Evolutionary conservation across 306 rosid species (phyloP), one percentile per base, ranked within the genome.

Genomic region (Herpetospermum pedunculosum): DNA sequence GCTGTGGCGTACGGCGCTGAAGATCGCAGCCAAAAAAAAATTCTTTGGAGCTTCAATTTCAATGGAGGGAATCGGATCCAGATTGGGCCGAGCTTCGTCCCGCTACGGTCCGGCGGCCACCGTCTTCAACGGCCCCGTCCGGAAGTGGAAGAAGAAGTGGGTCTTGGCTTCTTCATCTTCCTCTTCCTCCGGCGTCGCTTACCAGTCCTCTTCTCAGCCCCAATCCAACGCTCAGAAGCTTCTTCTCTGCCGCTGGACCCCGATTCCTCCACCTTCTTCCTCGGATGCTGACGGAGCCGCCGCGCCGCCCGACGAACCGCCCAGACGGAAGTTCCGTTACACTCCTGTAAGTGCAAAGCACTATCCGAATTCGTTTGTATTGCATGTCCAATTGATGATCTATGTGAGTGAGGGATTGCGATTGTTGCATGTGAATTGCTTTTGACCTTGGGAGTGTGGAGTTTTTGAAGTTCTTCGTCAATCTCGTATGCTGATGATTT

Each of bases 81-180:
- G 99, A 76, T 70, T 92, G 25, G 92, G 99, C 80, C 90, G 99
- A 7, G 96, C 90, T 0, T 89, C 99, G 19, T 91, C 99, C 28
- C 89, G 99, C 16, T 95, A 95, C 86, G 97, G 97, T 74, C 78
- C 94, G 69, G 77, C 99, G 3, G 35, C 90, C 52, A 54, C 96
- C 12, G 99, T 91, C 7, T 95, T 95, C 89, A 91, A 80, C 34
- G 99, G 99, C 70, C 96, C 97, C 1, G 99, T 95, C 13, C 67
- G 99, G 69, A 91, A 86, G 82, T 94, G 99, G 99, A 86, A 88
- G 92, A 95, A 95, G 90, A 88, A 81, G 75, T 95, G 99, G 99
- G 97, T 91, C 48, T 87, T 87, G 68, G 97, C 88, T 35, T 74
- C 96, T 1, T 76, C 84, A 0, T 77, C 88, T 5, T 80, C 88